Conservation (phyloP, 108 stramenopile genomes). For the Nannochloropsis salina region DNA sequence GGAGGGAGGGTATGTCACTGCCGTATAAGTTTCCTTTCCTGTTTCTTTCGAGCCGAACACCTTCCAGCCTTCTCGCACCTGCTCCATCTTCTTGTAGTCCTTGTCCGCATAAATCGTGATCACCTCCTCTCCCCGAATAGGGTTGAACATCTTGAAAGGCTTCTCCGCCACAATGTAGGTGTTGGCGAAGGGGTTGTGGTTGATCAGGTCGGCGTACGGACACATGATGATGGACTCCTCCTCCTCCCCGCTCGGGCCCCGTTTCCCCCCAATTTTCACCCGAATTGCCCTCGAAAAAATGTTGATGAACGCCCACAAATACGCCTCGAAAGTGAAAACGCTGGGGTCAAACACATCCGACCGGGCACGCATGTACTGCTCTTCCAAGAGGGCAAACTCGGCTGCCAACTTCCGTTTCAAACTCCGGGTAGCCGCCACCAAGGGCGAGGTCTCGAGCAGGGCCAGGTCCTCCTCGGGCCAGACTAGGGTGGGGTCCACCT, state of each 20-base stretch:
- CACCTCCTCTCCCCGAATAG: constrained; percentile 64
- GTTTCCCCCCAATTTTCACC: constrained; percentile 31
- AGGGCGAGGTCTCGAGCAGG: constrained; percentile 77
- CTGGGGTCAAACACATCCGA: constrained; percentile 67
- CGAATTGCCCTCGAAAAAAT: constrained; percentile 81
- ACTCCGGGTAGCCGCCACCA: constrained; percentile 72
- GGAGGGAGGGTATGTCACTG: not conserved
- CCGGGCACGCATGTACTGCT: constrained; percentile 56
- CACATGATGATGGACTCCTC: constrained; percentile 75
- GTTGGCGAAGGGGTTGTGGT: constrained; percentile 76
- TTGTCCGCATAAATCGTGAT: constrained; percentile 86
- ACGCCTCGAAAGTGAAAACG: constrained; percentile 71
- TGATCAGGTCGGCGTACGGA: constrained; percentile 92
- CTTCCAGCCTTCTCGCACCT: constrained; percentile 54
- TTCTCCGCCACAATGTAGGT: constrained; percentile 44
- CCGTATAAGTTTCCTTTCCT: no score
- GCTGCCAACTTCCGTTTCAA: constrained; percentile 75
- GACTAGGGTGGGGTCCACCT: constrained; percentile 75
- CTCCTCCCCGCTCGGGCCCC: constrained; percentile 16
- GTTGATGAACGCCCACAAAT: constrained; percentile 92
- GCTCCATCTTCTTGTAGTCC: constrained; percentile 85
- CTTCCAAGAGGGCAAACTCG: constrained; percentile 71
- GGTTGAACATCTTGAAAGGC: constrained; percentile 23
- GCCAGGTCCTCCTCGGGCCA: constrained; percentile 83
- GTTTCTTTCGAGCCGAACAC: no score